Evolutionary conservation across 225 moss, liverwort and hornwort species (phyloP), one percentile per base, ranked within the genome.

Genomic region (Bryum argenteum): DNA sequence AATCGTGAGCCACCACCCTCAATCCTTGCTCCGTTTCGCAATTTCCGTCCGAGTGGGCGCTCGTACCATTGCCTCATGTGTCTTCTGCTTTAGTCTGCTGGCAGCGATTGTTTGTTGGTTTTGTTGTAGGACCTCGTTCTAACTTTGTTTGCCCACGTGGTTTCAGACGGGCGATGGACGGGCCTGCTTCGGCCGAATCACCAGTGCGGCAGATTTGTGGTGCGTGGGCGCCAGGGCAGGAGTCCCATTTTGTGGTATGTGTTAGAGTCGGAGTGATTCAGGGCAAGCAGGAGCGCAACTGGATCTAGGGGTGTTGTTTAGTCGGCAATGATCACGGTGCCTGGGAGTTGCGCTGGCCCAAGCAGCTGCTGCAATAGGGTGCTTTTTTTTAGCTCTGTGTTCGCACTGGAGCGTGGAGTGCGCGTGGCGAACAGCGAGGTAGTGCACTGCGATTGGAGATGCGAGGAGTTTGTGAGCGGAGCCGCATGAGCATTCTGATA

Each of bases 221-320:
- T 33, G 33, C 33, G 5, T 2, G 5, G 33, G 33, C 33, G 33
- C 33, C 33, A 3, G 33, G 48, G 48, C 16, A 48, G 6, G 16
- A 6, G 48, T 48, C 48, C 48, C 16, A 48, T 48, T 48, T 68
- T 52, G 0, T 63, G 33, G 55, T 4, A 8, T 60, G 69, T 42
- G 53, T 69, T 1, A 2, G 33, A 33, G 53, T 54, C 45, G 14
- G 65, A 65, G 77, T 78, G 83, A 60, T 60, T 69, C 71, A 69
- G 65, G 76, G 59, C 69, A 71, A 59, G 76, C 64, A 72, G 79
- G 72, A 79, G 69, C 68, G 61, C 79, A 69, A 65, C 63, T 73
- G 79, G 83, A 83, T 83, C 83, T 76, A 61, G 69, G 42, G 33
- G 33, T 33, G 33, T 33, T 33, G 5, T 33, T 4, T 33, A 42